phyloP scores from a whole-genome alignment of 2,329 filamentous ascomycete genomes.

The Alternaria infectoria region DNA sequence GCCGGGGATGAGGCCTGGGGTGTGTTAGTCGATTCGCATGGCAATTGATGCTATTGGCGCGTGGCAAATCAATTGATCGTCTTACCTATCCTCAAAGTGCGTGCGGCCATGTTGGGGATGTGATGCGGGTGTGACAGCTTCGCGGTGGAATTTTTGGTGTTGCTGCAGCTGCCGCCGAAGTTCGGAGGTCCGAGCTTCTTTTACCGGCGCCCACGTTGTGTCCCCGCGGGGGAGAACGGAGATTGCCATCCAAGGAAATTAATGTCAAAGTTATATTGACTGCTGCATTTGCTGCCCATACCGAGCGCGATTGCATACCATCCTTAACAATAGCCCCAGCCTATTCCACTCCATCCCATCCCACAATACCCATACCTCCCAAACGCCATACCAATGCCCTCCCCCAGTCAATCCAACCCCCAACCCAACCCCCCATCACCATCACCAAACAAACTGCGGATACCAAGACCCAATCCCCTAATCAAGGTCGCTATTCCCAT shows the following conservation, averaged over 20 bases:
- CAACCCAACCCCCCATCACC: not conserved
- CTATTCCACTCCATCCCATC: not conserved
- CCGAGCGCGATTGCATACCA: not conserved
- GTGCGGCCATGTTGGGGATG: conserved; percentile 37
- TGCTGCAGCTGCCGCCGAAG: conserved; percentile 12
- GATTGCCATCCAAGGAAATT: not conserved
- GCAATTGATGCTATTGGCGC: too few species aligned
- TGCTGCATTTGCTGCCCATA: not conserved
- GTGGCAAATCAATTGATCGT: accelerated
- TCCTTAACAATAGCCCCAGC: not conserved
- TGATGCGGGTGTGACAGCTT: conserved; percentile 7
- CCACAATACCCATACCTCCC: not conserved
- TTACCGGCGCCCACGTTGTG: not conserved
- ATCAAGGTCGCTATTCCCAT: conserved; percentile 28
- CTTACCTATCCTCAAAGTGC: conserved; percentile 40
- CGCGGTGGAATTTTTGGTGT: conserved; percentile 23
- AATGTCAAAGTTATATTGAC: not conserved
- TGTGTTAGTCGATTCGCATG: conserved; percentile 6
- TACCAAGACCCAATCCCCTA: conserved; percentile 1
- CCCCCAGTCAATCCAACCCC: too few species aligned
- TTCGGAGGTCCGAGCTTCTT: conserved; percentile 17
- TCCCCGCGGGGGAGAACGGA: not conserved
- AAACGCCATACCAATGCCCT: conserved; percentile 15
- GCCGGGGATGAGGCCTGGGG: conserved; percentile 89
- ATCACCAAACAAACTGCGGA: not conserved